Base-by-base conservation (phyloP, 305 asterid species). In the Fraxinus velutina region DNA sequence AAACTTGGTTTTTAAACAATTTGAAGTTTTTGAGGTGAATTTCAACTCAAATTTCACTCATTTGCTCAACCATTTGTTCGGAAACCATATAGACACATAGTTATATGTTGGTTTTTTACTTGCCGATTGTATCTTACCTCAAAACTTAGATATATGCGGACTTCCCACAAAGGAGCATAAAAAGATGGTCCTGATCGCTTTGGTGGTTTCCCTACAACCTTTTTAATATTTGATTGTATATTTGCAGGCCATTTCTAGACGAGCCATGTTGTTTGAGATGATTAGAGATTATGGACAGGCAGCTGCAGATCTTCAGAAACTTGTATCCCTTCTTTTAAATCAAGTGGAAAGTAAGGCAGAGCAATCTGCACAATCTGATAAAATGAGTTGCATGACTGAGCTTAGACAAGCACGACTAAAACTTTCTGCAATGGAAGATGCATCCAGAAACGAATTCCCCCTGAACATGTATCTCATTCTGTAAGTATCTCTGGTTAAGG, bases 271-370 rank as follows among this genome's bases (percentile, higher is more conserved):
- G 55, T 91, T 88, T 75, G 98, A 96, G 90, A 90, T 89, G 97
- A 96, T 96, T 86, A 91, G 99, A 87, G 98, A 96, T 86, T 91
- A 92, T 81, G 93, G 90, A 81, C 97, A 90, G 87, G 97, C 99
- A 78, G 92, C 88, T 86, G 64, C 85, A 36, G 99, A 96, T 92
- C 92, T 93, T 85, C 92, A 88, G 85, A 91, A 92, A 82, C 91
- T 92, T 81, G 83, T 88, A 57, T 86, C 89, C 81, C 92, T 96
- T 83, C 93, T 92, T 79, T 87, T 88, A 39, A 90, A 88, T 86
- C 92, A 92, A 82, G 79, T 88, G 79, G 94, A 90, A 79, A 90
- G 88, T 84, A 94, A 89, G 88, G 82, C 74, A 2, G 78, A 82
- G 78, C 91, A 85, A 71, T 88, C 90, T 77, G 87, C 82, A 72